A percentile compares a stretch with the other conserved stretches of the same genome.
Evolutionary conservation across 345 rosid species (phyloP).

Genomic region (Clausena lansium): DNA sequence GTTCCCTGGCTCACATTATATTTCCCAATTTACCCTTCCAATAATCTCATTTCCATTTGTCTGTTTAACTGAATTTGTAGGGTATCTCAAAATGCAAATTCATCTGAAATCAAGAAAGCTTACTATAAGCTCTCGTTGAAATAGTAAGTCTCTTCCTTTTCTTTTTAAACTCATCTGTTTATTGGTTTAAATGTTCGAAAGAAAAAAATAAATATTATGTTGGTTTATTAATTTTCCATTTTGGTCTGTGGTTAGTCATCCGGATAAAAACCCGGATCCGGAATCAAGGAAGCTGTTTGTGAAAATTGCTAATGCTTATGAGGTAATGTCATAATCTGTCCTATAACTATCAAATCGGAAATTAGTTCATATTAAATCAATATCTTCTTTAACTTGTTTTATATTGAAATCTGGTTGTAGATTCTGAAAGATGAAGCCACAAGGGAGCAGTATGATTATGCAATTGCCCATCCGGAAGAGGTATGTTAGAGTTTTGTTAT

Average conservation of each 20-base stretch:
- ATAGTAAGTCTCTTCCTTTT: conserved; percentile 51
- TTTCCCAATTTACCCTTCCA: neutral
- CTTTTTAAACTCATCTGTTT: conserved; percentile 1
- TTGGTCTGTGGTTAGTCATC: conserved; percentile 54
- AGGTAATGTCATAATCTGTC: conserved; percentile 39
- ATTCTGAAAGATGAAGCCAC: conserved; percentile 97
- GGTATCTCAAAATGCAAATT: conserved; percentile 81
- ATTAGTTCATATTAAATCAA: neutral
- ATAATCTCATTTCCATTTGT: neutral
- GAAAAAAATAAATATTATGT: neutral
- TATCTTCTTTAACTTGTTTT: neutral
- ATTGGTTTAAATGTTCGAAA: neutral
- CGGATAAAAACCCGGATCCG: conserved; percentile 98
- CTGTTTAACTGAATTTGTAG: conserved; percentile 32
- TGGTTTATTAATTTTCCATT: neutral
- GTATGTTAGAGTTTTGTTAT: conserved; percentile 29
- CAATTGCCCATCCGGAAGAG: conserved; percentile 95
- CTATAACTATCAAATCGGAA: no score
- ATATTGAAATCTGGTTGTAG: conserved; percentile 32
- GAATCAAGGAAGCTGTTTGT: conserved; percentile 85
- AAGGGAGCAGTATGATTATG: conserved; percentile 90
- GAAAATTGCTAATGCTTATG: conserved; percentile 95
- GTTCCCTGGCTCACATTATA: conserved; percentile 1
- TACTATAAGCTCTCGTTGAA: conserved; percentile 89
- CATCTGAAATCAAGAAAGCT: conserved; percentile 93